phyloP scores from a whole-genome alignment of 2,329 filamentous ascomycete genomes.

The Fusarium sp. region DNA sequence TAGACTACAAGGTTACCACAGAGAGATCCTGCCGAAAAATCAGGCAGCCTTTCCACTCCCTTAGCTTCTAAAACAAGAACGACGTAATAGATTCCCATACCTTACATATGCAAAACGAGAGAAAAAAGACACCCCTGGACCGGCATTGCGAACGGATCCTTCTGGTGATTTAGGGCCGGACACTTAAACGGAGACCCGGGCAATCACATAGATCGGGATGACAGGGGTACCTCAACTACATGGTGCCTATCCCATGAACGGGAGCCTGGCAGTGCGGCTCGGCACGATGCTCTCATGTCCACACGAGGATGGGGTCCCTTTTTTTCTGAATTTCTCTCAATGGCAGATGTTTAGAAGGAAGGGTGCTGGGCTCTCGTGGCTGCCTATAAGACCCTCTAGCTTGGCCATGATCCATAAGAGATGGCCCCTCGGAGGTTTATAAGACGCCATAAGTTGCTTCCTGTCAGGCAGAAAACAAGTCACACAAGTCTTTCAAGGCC shows the following conservation, averaged over 20 bases:
- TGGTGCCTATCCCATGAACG: constrained; percentile 40
- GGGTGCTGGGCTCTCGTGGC: constrained; percentile 10
- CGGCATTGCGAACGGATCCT: constrained; percentile 2
- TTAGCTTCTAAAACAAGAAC: constrained; percentile 10
- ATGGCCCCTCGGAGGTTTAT: constrained; percentile 31
- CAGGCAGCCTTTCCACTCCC: constrained; percentile 16
- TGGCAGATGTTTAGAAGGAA: constrained; percentile 1
- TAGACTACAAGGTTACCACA: neutral
- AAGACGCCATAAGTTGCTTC: constrained; percentile 38
- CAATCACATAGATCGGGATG: constrained; percentile 24
- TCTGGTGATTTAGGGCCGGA: constrained; percentile 1
- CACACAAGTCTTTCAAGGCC: constrained; percentile 8
- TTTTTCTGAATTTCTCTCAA: neutral
- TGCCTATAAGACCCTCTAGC: constrained; percentile 38
- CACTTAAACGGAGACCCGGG: constrained; percentile 22
- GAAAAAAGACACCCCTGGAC: neutral
- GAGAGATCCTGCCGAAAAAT: neutral
- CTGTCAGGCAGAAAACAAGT: constrained; percentile 36
- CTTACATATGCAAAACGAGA: neutral
- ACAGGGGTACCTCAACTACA: constrained; percentile 21
- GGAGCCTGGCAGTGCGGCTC: constrained; percentile 48
- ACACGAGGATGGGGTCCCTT: constrained; percentile 25
- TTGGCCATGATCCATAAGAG: constrained; percentile 10
- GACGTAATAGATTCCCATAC: neutral
- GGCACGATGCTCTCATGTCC: constrained; percentile 35